These are phyloP conservation scores for Phlyctochytrium bullatum DNA, from an alignment of 192 early-diverging fungal species.

Conservation along the genomic window DNA sequence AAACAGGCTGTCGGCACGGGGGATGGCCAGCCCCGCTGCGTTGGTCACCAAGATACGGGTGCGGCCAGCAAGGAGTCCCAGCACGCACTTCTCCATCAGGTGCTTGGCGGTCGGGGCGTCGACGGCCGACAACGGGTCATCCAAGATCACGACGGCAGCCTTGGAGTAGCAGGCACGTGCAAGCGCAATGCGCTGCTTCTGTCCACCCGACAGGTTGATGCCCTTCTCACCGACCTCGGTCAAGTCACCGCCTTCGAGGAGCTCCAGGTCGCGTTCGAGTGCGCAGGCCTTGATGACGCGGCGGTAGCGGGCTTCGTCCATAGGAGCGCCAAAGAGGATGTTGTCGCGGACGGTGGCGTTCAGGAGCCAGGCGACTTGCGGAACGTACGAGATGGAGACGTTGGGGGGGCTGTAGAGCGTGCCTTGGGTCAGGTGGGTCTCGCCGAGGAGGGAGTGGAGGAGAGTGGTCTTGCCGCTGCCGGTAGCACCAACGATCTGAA, in stretches of 20 bases:
- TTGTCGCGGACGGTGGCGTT: constrained; percentile 55
- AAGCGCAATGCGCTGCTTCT: constrained; percentile 36
- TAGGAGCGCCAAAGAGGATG: constrained; percentile 74
- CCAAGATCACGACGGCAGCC: constrained; percentile 67
- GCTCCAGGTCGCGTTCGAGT: constrained; percentile 72
- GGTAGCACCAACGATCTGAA: constrained; percentile 64
- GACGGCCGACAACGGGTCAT: constrained; percentile 85
- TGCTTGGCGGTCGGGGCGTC: constrained; percentile 88
- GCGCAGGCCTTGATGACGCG: constrained; percentile 75
- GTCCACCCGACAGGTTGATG: constrained; percentile 40
- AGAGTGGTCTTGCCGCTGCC: constrained; percentile 78
- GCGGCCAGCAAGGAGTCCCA: constrained; percentile 63
- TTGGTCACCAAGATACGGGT: constrained; percentile 88
- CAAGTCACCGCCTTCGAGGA: constrained; percentile 68
- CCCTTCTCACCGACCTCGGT: constrained; percentile 73
- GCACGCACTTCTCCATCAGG: constrained; percentile 70
- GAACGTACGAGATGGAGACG: constrained; percentile 67
- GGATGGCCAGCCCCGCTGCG: constrained; percentile 31
- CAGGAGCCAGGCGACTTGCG: constrained; percentile 58
- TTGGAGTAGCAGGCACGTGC: constrained; percentile 72
- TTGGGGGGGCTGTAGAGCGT: neutral
- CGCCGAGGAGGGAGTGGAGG: constrained; percentile 50
- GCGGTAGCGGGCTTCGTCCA: constrained; percentile 66
- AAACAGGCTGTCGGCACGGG: constrained; percentile 33
- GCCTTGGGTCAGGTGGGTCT: constrained; percentile 12